phyloP scores from a whole-genome alignment of 768 basidiomycete genomes.

The Galerina marginata region DNA sequence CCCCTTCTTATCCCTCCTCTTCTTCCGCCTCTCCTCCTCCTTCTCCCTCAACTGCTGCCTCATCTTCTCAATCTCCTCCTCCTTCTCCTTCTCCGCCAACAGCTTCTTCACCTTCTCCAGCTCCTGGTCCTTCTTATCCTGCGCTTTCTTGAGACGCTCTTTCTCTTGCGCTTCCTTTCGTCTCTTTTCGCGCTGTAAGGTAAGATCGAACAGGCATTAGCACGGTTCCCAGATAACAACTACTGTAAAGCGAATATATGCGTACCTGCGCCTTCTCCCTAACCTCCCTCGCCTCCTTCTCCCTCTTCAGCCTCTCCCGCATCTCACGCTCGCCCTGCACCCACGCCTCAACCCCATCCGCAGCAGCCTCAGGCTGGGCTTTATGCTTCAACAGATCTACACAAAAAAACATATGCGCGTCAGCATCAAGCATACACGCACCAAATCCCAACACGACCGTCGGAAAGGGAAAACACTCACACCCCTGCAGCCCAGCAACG shows the following conservation, averaged over 20 bases:
- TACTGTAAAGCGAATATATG: slow-evolving; percentile 13
- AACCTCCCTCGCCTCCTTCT: slow-evolving; percentile 73
- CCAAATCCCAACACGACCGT: slow-evolving; percentile 3
- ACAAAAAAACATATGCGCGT: neutral
- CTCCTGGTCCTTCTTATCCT: slow-evolving; percentile 69
- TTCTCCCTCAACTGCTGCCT: slow-evolving; percentile 49
- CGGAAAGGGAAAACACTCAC: slow-evolving; percentile 50
- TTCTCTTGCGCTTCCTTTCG: slow-evolving; percentile 60
- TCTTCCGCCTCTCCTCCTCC: slow-evolving; percentile 37
- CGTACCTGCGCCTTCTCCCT: slow-evolving; percentile 72
- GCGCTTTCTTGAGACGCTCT: slow-evolving; percentile 63
- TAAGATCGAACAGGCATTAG: neutral
- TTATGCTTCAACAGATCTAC: slow-evolving; percentile 85
- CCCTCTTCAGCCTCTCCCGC: slow-evolving; percentile 71
- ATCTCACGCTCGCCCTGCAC: slow-evolving; percentile 77
- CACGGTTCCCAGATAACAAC: slow-evolving; percentile 9
- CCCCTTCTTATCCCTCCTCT: slow-evolving; percentile 33
- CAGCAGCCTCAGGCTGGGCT: slow-evolving; percentile 78
- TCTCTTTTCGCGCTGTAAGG: slow-evolving; percentile 55
- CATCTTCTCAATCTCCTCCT: slow-evolving; percentile 46
- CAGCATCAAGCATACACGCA: slow-evolving; percentile 12
- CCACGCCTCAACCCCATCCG: slow-evolving; percentile 71
- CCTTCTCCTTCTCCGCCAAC: slow-evolving; percentile 58
- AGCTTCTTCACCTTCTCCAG: slow-evolving; percentile 56
- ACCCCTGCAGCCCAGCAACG: slow-evolving; percentile 90